These are phyloP conservation scores for Ajuga chamaepitys DNA, from an alignment of 257 asterid species.

Conservation along the genomic window DNA sequence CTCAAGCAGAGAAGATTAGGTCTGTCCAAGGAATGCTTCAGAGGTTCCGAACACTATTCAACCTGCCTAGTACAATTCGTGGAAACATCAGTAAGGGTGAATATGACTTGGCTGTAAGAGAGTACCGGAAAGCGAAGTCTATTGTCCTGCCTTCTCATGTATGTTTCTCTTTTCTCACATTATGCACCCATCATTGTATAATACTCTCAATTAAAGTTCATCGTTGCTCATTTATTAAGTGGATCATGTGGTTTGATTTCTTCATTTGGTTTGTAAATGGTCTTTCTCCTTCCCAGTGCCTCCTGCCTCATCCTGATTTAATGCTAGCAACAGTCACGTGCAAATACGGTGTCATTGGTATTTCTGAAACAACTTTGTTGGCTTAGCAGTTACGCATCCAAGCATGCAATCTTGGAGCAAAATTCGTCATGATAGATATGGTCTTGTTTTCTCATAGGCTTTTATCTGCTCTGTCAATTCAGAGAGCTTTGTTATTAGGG, in stretches of 20 bases:
- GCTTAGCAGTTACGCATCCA: not conserved
- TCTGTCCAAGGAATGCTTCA: constrained; percentile 99
- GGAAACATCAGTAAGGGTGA: constrained; percentile 92
- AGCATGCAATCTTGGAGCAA: not conserved
- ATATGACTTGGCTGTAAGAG: constrained; percentile 97
- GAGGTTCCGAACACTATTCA: constrained; percentile 93
- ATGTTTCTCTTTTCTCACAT: constrained; percentile 20
- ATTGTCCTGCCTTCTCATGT: constrained; percentile 99
- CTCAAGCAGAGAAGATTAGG: constrained; percentile 96
- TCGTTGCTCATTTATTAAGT: constrained; percentile 1
- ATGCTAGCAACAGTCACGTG: not conserved
- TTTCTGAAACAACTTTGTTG: not conserved
- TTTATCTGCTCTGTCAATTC: not conserved
- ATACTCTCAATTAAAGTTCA: not conserved
- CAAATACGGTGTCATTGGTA: not conserved
- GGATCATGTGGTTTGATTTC: constrained; percentile 1
- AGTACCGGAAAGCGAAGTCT: constrained; percentile 96
- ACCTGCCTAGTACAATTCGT: constrained; percentile 96
- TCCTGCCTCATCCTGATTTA: not conserved
- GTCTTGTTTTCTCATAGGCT: not conserved
- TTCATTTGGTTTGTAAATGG: constrained; percentile 5
- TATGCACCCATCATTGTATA: constrained; percentile 1
- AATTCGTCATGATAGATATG: not conserved
- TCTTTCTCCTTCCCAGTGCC: not conserved
- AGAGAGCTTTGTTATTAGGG: not conserved